Percentiles rank a stretch among this genome's conserved stretches.
These are phyloP conservation scores for Durusdinium trenchii DNA, from an alignment of 73 alveolate genomes.

Conservation along the genomic window DNA sequence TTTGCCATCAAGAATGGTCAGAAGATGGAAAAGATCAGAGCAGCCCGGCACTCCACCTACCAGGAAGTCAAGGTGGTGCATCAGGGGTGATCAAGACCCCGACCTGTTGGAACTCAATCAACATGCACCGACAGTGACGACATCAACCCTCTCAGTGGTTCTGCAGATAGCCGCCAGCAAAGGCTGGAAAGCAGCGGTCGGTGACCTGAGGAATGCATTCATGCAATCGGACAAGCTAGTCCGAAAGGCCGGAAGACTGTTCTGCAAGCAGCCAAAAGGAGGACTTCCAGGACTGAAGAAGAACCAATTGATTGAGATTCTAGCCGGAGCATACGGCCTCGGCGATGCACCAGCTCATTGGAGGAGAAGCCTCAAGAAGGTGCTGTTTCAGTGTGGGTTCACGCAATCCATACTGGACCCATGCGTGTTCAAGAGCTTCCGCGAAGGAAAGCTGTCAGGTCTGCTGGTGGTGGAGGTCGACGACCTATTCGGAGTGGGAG, in stretches of 20 bases:
- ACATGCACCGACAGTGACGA: neutral
- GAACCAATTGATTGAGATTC: neutral
- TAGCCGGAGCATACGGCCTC: slow-evolving; percentile 19
- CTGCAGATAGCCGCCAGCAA: neutral
- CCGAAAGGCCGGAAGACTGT: neutral
- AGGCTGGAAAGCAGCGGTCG: neutral
- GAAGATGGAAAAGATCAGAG: neutral
- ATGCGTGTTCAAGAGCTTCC: neutral
- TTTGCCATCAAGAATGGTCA: neutral
- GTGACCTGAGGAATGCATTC: neutral
- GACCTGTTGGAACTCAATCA: neutral
- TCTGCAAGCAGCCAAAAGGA: neutral
- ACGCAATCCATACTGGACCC: neutral
- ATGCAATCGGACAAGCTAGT: neutral
- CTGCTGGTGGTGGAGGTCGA: slow-evolving; percentile 29
- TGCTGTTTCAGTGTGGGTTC: neutral
- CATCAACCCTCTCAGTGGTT: neutral
- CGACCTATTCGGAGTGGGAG: neutral
- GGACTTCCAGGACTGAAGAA: neutral
- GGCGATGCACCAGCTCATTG: neutral
- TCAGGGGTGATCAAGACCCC: neutral
- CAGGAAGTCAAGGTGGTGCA: neutral
- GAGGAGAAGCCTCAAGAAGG: slow-evolving; percentile 3
- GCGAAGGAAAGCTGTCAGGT: neutral
- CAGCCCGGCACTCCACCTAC: neutral